Evolutionary conservation across 345 rosid genomes (phyloP), one percentile per base, ranked within the genome.

Genomic region (Salix udensis): DNA sequence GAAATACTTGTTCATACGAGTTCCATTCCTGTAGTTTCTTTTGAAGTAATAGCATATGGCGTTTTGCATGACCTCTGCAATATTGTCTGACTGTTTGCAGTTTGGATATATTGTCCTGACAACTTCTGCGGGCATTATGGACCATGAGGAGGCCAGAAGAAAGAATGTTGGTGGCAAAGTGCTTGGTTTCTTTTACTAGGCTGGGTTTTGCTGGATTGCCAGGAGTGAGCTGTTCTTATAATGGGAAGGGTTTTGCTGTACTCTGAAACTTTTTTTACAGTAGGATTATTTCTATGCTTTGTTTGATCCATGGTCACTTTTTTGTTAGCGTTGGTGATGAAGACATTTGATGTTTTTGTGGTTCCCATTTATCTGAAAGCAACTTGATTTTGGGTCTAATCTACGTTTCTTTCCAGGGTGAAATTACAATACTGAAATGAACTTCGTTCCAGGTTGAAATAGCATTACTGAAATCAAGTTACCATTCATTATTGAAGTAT

Each of bases 91-190:
- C 1, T 58, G 4, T 58, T 58, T 72, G 71, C 74, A 80, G 83
- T 80, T 80, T 72, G 80, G 83, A 53, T 80, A 72, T 31, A 80
- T 80, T 46, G 80, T 80, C 28, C 11, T 76, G 69, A 80, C 83
- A 23, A 80, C 83, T 66, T 80, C 80, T 28, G 83, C 80, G 28
- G 80, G 83, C 58, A 80, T 80, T 50, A 80, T 80, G 83, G 83
- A 80, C 26, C 77, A 80, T 60, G 83, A 80, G 65, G 80, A 80
- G 70, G 80, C 58, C 46, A 58, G 68, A 34, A 76, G 79, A 60
- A 68, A 76, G 34, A 42, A 58, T 58, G 73, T 58, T 18, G 78
- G 78, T 36, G 78, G 60, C 23, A 76, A 76, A 69, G 79, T 76
- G 46, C 74, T 76, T 39, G 74, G 67, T 58, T 76, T 76, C 67